Evolutionary conservation across 2,329 filamentous ascomycete species (phyloP), one percentile per base, ranked within the genome.

Genomic region (Botrytis medusae): DNA sequence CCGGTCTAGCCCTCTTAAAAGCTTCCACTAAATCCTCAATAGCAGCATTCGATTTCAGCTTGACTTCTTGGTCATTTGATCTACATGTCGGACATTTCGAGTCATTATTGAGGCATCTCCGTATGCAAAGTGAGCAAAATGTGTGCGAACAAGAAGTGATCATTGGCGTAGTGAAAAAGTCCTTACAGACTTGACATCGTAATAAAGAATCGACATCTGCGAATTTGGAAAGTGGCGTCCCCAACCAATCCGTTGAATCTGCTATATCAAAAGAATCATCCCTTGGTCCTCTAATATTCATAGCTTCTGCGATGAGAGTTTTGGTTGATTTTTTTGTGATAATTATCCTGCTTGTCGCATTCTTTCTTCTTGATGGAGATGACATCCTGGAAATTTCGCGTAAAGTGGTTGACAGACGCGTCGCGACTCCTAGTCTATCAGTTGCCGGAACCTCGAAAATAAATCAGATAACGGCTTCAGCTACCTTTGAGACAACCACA

Each of bases 121-220:
- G 92, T 81, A 99, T 98, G 82, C 96, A 99, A 71, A 97, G 85
- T 10, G 95, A 98, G 86, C 96, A 99, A 81, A 99, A 99, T 0
- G 96, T 98, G 81, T 99, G 96, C 71, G 90, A 92, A 84, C 96
- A 99, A 1, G 93, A 93, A 0, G 96, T 99, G 75, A 98, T 91
- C 89, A 99, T 96, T 0, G 96, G 96, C 69, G 94, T 97, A 75
- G 90, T 90, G 84, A 93, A 98, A 83, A 98, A 97, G 82, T 99
- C 97, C 82, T 98, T 98, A 88, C 96, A 99, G 74, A 99, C 93
- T 83, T 98, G 93, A 83, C 96, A 99, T 78, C 96, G 93, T 32
- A 99, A 86, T 4, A 94, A 90, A 74, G 92, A 90, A 80, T 99
- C 96, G 75, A 99, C 89, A 22, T 88, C 84, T 65, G 90, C 86